phyloP scores from a whole-genome alignment of 2,329 filamentous ascomycete genomes.

The Ophiostoma novo-ulmi region DNA sequence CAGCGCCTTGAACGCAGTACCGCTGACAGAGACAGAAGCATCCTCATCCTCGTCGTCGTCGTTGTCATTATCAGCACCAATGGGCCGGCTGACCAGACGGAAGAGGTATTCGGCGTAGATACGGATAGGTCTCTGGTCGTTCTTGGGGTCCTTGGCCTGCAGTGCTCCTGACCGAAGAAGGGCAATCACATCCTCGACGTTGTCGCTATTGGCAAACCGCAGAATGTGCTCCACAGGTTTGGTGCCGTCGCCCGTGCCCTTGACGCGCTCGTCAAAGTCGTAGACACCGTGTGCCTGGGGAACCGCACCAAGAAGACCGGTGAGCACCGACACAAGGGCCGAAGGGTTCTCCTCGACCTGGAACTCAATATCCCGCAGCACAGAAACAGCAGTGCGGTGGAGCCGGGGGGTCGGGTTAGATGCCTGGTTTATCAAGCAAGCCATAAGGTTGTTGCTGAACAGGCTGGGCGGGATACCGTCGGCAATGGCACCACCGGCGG shows the following conservation, averaged over 20 bases:
- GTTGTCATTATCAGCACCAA: conserved; percentile 30
- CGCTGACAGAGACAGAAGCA: conserved; percentile 34
- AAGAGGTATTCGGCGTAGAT: conserved; percentile 52
- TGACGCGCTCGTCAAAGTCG: conserved; percentile 81
- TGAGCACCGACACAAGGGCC: conserved; percentile 56
- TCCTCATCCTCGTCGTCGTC: conserved; percentile 30
- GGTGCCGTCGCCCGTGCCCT: conserved; percentile 43
- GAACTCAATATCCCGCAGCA: conserved; percentile 64
- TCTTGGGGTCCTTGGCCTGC: conserved; percentile 31
- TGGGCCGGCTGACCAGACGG: conserved; percentile 43
- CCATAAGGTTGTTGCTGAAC: conserved; percentile 79
- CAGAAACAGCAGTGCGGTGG: conserved; percentile 70
- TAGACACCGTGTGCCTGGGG: conserved; percentile 56
- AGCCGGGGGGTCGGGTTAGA: conserved; percentile 72
- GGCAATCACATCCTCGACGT: conserved; percentile 50
- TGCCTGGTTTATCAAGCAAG: conserved; percentile 77
- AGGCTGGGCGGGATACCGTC: conserved; percentile 50
- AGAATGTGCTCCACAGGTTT: conserved; percentile 77
- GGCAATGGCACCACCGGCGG: not conserved
- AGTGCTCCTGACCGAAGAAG: conserved; percentile 40
- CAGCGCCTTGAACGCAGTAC: conserved; percentile 47
- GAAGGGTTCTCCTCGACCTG: conserved; percentile 58
- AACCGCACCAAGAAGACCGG: conserved; percentile 56
- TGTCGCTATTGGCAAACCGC: conserved; percentile 51
- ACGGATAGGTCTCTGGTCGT: conserved; percentile 43